A percentile compares a stretch with the other conserved stretches of the same genome.
phyloP scores from a whole-genome alignment of 164 flowering plant genomes.

The Warburgia ugandensis region DNA sequence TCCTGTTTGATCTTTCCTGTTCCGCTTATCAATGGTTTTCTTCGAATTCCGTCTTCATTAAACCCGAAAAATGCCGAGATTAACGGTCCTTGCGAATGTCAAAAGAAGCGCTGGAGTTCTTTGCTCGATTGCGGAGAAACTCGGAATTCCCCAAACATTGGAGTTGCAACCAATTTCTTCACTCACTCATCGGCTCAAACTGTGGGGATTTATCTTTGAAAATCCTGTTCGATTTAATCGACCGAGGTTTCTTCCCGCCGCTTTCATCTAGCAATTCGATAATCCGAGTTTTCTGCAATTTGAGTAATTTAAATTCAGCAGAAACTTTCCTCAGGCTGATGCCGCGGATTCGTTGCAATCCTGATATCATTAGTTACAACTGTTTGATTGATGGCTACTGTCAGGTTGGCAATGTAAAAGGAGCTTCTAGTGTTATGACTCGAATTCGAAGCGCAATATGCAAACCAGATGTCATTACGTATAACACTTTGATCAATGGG shows the following conservation, averaged over 20 bases:
- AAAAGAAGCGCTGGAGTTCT: no score
- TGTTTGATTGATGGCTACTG: slow-evolving; percentile 38
- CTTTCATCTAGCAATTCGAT: slow-evolving; percentile 32
- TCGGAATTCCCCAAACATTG: slow-evolving; percentile 4
- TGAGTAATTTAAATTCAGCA: slow-evolving; percentile 18
- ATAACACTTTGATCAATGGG: slow-evolving; percentile 29
- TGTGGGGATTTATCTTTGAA: slow-evolving; percentile 33
- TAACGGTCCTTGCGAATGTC: no score
- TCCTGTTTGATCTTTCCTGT: no score
- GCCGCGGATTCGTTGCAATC: slow-evolving; percentile 15
- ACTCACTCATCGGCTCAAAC: slow-evolving; percentile 13
- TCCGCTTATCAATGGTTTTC: no score
- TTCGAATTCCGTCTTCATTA: no score
- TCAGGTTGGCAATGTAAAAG: slow-evolving; percentile 25
- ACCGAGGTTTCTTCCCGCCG: slow-evolving; percentile 28
- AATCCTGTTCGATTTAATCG: slow-evolving; percentile 18
- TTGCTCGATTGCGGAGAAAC: slow-evolving; percentile 11
- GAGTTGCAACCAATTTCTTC: slow-evolving; percentile 27
- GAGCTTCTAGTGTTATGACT: slow-evolving; percentile 23
- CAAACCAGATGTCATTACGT: slow-evolving; percentile 28
- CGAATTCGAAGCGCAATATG: slow-evolving; percentile 12
- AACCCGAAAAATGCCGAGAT: no score
- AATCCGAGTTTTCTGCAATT: slow-evolving; percentile 19
- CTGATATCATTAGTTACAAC: slow-evolving; percentile 29
- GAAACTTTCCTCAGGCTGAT: slow-evolving; percentile 15